Evolutionary conservation across 495 filamentous ascomycete species (phyloP), one percentile per base, ranked within the genome.

Genomic region (Talaromyces nanjingensis): DNA sequence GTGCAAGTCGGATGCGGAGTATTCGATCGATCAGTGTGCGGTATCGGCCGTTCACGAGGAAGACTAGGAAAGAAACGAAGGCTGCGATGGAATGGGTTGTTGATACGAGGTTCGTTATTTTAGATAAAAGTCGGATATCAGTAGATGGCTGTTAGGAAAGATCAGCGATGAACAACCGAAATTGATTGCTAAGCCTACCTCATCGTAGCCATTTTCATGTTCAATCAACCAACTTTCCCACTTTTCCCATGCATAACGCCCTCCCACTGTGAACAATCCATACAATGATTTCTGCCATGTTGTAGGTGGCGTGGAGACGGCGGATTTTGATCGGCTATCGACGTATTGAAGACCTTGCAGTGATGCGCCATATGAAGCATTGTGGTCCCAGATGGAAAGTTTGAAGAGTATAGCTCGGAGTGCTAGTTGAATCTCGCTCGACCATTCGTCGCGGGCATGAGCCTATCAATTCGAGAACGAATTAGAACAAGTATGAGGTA

Each of bases 351-450:
- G 84, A 64, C 94, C 94, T 70, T 98, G 94, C 31, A 99, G 77
- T 4, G 90, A 87, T 16, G 96, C 96, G 63, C 94, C 94, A 72
- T 99, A 99, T 0, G 90, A 93, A 20, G 96, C 89, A 76, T 96
- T 83, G 72, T 97, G 90, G 72, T 98, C 93, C 94, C 94, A 99
- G 59, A 98, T 90, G 1, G 89, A 89, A 64, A 99, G 83, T 73
- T 98, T 98, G 80, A 96, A 99, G 16, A 99, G 79, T 2, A 92
- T 79, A 6, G 87, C 84, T 12, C 96, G 84, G 61, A 99, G 80
- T 1, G 78, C 81, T 22, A 96, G 79, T 60, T 88, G 80, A 53
- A 98, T 93, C 74, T 98, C 94, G 52, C 91, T 80, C 4, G 87
- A 87, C 88, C 89, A 97, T 58, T 96, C 90, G 69, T 96, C 91